phyloP scores from a whole-genome alignment of 2,329 filamentous ascomycete genomes.

The Talaromyces islandicus region DNA sequence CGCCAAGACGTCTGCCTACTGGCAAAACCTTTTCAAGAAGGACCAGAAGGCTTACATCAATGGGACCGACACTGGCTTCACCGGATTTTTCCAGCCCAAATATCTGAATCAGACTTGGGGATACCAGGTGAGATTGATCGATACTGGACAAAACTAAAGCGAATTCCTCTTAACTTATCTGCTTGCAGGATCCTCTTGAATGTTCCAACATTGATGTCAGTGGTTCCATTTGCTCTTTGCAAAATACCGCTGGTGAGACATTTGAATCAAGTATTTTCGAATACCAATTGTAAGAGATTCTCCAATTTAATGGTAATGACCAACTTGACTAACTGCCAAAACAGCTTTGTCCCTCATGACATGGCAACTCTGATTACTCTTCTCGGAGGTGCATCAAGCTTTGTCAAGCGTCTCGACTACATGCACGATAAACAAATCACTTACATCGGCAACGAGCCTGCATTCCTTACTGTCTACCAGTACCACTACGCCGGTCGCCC shows the following conservation, averaged over 20 bases:
- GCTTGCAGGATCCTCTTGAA: constrained; percentile 41
- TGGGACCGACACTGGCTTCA: constrained; percentile 57
- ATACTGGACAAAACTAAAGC: constrained; percentile 34
- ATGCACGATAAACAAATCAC: constrained; percentile 57
- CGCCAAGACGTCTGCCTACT: constrained; percentile 43
- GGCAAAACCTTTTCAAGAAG: constrained; percentile 60
- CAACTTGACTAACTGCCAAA: constrained; percentile 31
- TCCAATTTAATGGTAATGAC: constrained; percentile 41
- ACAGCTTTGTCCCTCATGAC: constrained; percentile 49
- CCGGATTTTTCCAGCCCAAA: constrained; percentile 63
- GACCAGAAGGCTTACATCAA: constrained; percentile 51
- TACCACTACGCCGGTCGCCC: constrained; percentile 64
- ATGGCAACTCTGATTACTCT: constrained; percentile 50
- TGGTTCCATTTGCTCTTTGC: constrained; percentile 23
- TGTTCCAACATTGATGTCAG: constrained; percentile 51
- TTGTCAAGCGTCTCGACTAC: constrained; percentile 56
- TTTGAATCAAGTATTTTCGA: constrained; percentile 29
- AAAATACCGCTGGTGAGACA: constrained; percentile 23
- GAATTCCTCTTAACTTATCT: neutral
- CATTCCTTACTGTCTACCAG: constrained; percentile 59
- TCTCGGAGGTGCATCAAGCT: constrained; percentile 54
- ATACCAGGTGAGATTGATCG: constrained; percentile 45
- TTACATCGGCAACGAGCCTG: constrained; percentile 60
- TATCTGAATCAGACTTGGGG: constrained; percentile 63
- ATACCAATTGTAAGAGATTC: constrained; percentile 41